A percentile compares a stretch with the other conserved stretches of the same genome.
phyloP scores from a whole-genome alignment of 805 yeast genomes.

The Candida coleopterorum region DNA sequence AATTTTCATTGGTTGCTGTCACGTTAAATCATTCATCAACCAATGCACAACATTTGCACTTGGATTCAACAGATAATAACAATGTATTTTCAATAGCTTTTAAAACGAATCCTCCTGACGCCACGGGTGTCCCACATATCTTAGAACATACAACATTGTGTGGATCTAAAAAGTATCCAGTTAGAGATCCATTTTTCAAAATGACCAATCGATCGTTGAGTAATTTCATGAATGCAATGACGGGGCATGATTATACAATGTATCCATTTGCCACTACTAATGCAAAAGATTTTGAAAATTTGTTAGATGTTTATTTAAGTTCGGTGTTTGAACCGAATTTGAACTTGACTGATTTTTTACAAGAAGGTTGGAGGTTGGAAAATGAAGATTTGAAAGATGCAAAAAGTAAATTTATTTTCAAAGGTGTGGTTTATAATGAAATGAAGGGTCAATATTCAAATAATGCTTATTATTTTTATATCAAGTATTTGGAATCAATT shows the following conservation, averaged over 20 bases:
- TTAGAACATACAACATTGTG: slow-evolving; percentile 94
- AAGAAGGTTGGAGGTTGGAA: slow-evolving; percentile 98
- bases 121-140: slow-evolving; percentile 95
- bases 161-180: slow-evolving; percentile 89
- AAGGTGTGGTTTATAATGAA: slow-evolving; percentile 96
- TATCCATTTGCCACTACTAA: slow-evolving; percentile 97
- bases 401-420: slow-evolving; percentile 61
- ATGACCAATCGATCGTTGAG: slow-evolving; percentile 94
- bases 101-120: slow-evolving; percentile 91
- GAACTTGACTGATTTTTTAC: slow-evolving; percentile 75
- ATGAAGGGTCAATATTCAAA: slow-evolving; percentile 97
- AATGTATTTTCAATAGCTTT: slow-evolving; percentile 87
- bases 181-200: slow-evolving; percentile 95
- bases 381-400: slow-evolving; percentile 56
- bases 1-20: slow-evolving; percentile 75
- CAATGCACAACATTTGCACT: slow-evolving; percentile 79
- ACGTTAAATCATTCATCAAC: slow-evolving; percentile 62
- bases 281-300: slow-evolving; percentile 68
- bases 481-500: slow-evolving; percentile 73
- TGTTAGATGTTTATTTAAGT: slow-evolving; percentile 84
- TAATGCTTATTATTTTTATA: slow-evolving; percentile 80
- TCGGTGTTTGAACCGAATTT: slow-evolving; percentile 81
- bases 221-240: slow-evolving; percentile 98
- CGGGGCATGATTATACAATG: slow-evolving; percentile 93
- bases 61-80: slow-evolving; percentile 68